A percentile compares a stretch with the other conserved stretches of the same genome.
These are phyloP conservation scores for Aristolochia contorta DNA, from an alignment of 164 flowering plant species.

Conservation along the genomic window DNA sequence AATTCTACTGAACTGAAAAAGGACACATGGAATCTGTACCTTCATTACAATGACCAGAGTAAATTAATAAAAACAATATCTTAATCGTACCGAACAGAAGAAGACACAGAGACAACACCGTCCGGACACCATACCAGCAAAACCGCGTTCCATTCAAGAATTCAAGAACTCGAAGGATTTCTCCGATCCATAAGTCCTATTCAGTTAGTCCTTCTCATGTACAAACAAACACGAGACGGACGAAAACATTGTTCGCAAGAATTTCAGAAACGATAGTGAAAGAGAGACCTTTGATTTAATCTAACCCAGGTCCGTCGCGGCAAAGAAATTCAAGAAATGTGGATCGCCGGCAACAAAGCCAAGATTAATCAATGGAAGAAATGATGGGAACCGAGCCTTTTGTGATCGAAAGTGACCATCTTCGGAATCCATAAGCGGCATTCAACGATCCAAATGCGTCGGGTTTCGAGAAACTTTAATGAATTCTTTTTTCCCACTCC, in stretches of 20 bases:
- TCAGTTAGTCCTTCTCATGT: background rate
- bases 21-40: too few species aligned
- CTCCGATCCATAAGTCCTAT: background rate
- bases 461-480: background rate
- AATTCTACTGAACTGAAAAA: too few species aligned
- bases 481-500: background rate
- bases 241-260: background rate
- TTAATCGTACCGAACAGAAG: too few species aligned
- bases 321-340: background rate
- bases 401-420: background rate
- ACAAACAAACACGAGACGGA: background rate
- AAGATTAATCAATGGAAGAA: background rate
- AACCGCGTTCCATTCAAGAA: background rate
- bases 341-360: slow-evolving; percentile 1
- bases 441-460: slow-evolving; percentile 1
- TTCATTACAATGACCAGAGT: too few species aligned
- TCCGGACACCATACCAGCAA: background rate
- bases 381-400: background rate
- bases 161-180: background rate
- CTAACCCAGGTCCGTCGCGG: background rate
- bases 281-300: background rate
- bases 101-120: too few species aligned
- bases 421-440: background rate
- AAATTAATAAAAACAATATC: too few species aligned
- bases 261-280: background rate